Base-by-base conservation (phyloP, 1,139 yeast genomes). In the Suhomyces maxii region DNA sequence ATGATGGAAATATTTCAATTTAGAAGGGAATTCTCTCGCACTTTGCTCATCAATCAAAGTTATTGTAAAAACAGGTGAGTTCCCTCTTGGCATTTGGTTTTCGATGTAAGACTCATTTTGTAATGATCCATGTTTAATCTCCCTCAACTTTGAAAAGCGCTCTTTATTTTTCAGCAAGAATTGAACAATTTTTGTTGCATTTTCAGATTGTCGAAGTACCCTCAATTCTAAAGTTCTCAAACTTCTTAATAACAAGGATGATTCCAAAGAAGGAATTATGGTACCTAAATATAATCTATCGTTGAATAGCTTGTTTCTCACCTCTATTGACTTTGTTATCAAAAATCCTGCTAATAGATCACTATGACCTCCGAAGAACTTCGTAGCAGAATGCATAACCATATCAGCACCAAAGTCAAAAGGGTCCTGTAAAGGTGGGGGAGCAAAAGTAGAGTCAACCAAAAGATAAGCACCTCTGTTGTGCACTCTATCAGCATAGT, bases 301-400 rank as follows among this genome's bases (percentile, higher is more conserved):
- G 0, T 61, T 63, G 8, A 74, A 64, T 52, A 91, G 70, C 39
- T 68, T 61, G 12, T 68, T 56, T 49, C 77, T 76, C 7, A 73
- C 71, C 1, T 70, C 68, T 8, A 60, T 57, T 50, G 81, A 80
- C 61, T 84, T 82, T 10, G 87, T 83, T 10, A 83, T 82, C 34
- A 90, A 68, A 9, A 86, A 75, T 18, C 97, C 97, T 4, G 96
- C 91, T 40, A 91, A 72, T 44, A 89, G 68, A 64, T 91, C 97
- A n/a, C 96, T 86, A 64, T 90, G 97, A 18, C 97, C 97, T 34
- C 96, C 97, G 61, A 89, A 84, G 66, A 83, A 91, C 63, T 90
- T 90, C 3, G 97, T 89, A 1, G 91, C 96, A 1, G 96, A 88
- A 66, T 90, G 97, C 82, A 91, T 71, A 12, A 90, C 81, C 57